Evolutionary conservation across 148 eudicot genomes (phyloP).

Genomic region (Rhododendron mucronatum): DNA sequence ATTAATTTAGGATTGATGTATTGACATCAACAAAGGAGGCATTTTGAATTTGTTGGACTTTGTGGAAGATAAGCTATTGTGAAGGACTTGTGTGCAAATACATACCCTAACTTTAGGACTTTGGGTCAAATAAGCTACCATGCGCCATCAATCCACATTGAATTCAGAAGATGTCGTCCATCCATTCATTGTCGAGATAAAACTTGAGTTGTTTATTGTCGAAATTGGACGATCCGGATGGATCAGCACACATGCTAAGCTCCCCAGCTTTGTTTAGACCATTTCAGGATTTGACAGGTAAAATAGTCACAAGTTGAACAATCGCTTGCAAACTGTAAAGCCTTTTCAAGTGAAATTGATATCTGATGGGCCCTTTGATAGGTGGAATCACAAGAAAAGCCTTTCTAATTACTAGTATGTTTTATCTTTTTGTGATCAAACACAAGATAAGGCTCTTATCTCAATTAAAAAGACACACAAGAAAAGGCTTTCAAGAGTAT

Average conservation of each 20-base stretch:
- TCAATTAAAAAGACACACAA: no score
- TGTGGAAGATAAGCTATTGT: not conserved
- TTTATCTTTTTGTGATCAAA: not conserved
- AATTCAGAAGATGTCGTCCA: not conserved
- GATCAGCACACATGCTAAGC: no score
- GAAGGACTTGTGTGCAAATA: not conserved
- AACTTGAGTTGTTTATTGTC: rapidly evolving
- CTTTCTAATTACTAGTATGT: no score
- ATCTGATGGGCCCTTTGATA: not conserved
- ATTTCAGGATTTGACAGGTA: not conserved
- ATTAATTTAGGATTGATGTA: not conserved
- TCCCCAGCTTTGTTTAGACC: not conserved
- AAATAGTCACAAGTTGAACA: conserved; percentile 2
- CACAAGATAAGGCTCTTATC: not conserved
- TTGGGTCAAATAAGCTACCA: not conserved
- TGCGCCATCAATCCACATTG: not conserved
- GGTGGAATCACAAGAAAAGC: conserved; percentile 1
- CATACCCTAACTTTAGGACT: not conserved
- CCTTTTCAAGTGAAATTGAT: not conserved
- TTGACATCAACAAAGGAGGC: not conserved
- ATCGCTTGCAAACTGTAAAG: not conserved
- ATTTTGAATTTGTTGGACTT: not conserved
- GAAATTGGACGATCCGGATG: rapidly evolving
- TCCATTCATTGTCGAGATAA: no score
- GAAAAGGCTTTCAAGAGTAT: not conserved